Base-by-base conservation (phyloP, 345 rosid genomes). In the Pistacia vera region DNA sequence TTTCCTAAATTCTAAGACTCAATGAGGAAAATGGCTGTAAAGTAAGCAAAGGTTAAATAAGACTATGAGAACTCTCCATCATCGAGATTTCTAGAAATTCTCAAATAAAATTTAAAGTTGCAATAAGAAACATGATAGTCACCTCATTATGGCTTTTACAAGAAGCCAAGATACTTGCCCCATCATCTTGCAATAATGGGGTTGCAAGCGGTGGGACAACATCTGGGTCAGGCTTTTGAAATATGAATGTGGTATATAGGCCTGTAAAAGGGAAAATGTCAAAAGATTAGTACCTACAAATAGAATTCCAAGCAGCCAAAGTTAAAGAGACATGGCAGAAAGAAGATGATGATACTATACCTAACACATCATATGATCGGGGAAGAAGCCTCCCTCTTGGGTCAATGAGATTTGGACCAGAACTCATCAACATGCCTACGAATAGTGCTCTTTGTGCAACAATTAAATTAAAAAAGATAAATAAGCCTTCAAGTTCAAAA, bases 181-280 rank as follows among this genome's bases (percentile, higher is more conserved):
- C 98, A 11, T 93, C 78, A 20, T 92, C 92, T 54, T 72, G 88
- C 85, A 90, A 66, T 57, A 89, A 20, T 48, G 99, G 99, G 73
- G 94, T 92, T 38, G 82, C 70, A 36, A 96, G 84, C 54, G 99
- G 99, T 28, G 94, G 99, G 8, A 62, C 91, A 76, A 90, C 83
- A 81, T 96, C 99, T 49, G 97, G 99, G 84, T 96, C 92, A 4
- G 97, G 99, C 88, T 93, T 96, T 72, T 91, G 97, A 81, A 96
- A 91, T 86, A 92, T 92, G 73, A 93, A 91, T 57, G 97, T 92
- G 5, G 97, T 81, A 78, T 91, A 93, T 28, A 96, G 90, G 78
- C 99, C 99, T 96, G 86, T 62, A 72, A 46, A 79, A 49, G 46
- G 64, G 17, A 33, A 52, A 55, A 49, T 58, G 62, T 16, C 38